Conservation (phyloP, 75 land plant genomes). For the Ceratopteris richardii region DNA sequence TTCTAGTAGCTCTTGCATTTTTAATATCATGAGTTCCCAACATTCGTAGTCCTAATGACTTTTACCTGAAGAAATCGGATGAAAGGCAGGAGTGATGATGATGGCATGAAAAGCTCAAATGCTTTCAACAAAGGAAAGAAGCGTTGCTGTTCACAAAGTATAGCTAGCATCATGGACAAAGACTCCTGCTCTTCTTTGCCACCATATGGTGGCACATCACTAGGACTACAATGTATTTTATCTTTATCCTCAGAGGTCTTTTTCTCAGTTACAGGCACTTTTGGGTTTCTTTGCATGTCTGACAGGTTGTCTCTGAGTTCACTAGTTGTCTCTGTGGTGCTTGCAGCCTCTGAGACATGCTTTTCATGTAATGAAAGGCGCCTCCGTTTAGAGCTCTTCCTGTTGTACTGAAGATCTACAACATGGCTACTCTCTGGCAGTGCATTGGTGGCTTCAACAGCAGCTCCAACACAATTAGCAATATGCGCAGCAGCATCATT, state of each 20-base stretch:
- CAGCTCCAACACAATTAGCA: conserved; percentile 70
- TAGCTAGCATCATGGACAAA: conserved; percentile 82
- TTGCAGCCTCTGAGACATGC: no score
- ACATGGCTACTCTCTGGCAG: conserved; percentile 22
- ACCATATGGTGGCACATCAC: conserved; percentile 14
- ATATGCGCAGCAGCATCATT: conserved; percentile 71
- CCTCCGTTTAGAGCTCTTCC: conserved; percentile 65
- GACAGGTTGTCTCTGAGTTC: conserved; percentile 2
- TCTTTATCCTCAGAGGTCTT: conserved; percentile 14
- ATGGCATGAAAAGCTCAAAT: conserved; percentile 93
- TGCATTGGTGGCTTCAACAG: conserved; percentile 77
- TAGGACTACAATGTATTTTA: conserved; percentile 10
- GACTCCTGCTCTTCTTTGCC: conserved; percentile 47
- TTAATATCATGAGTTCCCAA: no score
- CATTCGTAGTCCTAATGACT: no score
- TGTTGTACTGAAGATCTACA: conserved; percentile 44
- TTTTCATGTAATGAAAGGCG: conserved; percentile 37
- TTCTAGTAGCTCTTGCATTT: no score
- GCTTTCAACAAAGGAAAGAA: conserved; percentile 92
- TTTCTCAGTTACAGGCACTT: conserved; percentile 4
- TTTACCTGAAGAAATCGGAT: conserved; percentile 88
- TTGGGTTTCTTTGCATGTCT: background rate
- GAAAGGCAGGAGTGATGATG: conserved; percentile 80
- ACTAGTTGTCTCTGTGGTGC: background rate
- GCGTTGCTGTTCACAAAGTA: conserved; percentile 80